Evolutionary conservation across 108 stramenopile species (phyloP), one percentile per base, ranked within the genome.

Genomic region (Cylindrotheca fusiformis): DNA sequence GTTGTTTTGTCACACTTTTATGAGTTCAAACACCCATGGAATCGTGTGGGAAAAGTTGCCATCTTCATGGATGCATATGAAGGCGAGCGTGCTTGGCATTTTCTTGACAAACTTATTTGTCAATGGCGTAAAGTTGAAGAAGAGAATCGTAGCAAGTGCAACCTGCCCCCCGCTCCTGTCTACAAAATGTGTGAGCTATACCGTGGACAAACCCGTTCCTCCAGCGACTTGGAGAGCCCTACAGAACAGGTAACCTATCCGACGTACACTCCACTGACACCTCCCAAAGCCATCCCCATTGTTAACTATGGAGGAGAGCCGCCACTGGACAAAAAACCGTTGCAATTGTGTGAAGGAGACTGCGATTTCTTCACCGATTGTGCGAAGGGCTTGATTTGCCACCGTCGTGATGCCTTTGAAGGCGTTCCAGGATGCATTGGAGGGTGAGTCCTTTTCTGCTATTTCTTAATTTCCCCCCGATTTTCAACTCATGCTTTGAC

Each of bases 321-420:
- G 8, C 63, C 64, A n/a, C 53, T 55, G 6, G 52, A 59, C 29
- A 28, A 18, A 0, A 28, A 65, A 19, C 89, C 82, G 12, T 67
- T 86, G 46, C 27, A 29, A 4, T 32, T 66, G 8, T 87, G 85
- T 60, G 61, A 78, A 17, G 88, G 88, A 30, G 85, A 84, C 49
- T 90, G 88, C 46, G 83, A 82, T 32, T 74, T 74, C 23, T 29
- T 20, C n/a, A 70, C 79, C 62, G 83, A 84, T 59, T 90, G 88
- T 57, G 69, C 53, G 4, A 2, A 46, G 17, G 79, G 78, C 1
- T 52, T 90, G n/a, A 56, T 63, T 20, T 90, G 88, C 52, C 60
- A 66, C 33, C 58, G 68, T 23, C 71, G 83, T 19, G 54, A 55
- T 20, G 68, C 58, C 25, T 46, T 19, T 32, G 78, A 82, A 31